Evolutionary conservation across 2,329 filamentous ascomycete species (phyloP).

Genomic region (Phialocephala subalpina): DNA sequence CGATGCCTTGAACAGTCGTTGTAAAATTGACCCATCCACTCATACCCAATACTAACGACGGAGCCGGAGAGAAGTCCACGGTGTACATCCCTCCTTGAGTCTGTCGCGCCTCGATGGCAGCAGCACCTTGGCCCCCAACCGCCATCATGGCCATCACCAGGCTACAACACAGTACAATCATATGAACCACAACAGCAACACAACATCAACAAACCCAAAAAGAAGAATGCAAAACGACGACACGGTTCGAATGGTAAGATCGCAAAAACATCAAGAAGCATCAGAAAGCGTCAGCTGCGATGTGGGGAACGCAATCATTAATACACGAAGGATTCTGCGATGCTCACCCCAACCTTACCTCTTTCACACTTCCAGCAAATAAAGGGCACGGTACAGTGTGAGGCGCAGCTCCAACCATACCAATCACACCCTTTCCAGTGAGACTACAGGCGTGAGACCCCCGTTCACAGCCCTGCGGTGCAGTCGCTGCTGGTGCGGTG

Average conservation of each 20-base stretch:
- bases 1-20: neutral
- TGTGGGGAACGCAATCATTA: slow-evolving; percentile 10
- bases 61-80: neutral
- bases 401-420: neutral
- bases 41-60: neutral
- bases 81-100: neutral
- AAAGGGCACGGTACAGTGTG: neutral
- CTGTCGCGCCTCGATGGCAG: neutral
- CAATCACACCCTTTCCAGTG: neutral
- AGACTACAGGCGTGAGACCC: neutral
- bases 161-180: slow-evolving; percentile 13
- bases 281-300: neutral
- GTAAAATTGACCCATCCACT: neutral
- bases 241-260: neutral
- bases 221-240: neutral
- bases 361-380: neutral
- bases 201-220: neutral
- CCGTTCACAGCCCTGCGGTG: slow-evolving; percentile 3
- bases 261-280: slow-evolving; percentile 3
- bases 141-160: slow-evolving; percentile 19
- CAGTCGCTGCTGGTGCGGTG: neutral
- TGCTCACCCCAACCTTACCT: slow-evolving; percentile 7
- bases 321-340: slow-evolving; percentile 10
- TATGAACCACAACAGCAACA: neutral
- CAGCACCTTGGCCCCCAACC: neutral